Evolutionary conservation across 352 stramenopile genomes (phyloP).

Genomic region (Phytophthora palmivora): DNA sequence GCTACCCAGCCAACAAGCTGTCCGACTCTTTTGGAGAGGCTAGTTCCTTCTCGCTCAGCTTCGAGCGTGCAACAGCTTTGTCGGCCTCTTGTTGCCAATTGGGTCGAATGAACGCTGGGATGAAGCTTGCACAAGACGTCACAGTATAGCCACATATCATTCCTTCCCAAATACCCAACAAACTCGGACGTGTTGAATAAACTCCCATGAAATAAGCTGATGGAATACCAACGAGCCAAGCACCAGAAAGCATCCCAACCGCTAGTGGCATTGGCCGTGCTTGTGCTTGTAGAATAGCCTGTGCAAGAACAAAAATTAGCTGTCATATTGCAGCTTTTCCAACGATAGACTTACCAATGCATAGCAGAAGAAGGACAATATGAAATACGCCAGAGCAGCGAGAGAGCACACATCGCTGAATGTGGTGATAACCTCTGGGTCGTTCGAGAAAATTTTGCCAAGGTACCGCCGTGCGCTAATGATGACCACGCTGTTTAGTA

Average conservation of each 20-base stretch:
- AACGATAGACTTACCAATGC: constrained; percentile 52
- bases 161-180: constrained; percentile 78
- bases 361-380: constrained; percentile 84
- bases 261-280: constrained; percentile 60
- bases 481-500: constrained; percentile 53
- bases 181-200: constrained; percentile 26
- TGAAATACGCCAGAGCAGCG: constrained; percentile 67
- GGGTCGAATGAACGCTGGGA: constrained; percentile 53
- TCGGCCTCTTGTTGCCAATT: constrained; percentile 68
- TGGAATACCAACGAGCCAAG: constrained; percentile 80
- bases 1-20: constrained; percentile 28
- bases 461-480: constrained; percentile 49
- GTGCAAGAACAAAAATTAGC: constrained; percentile 13
- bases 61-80: constrained; percentile 60
- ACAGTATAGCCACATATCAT: constrained; percentile 71
- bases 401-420: constrained; percentile 67
- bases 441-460: constrained; percentile 75
- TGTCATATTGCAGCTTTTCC: background rate
- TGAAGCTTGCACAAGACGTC: constrained; percentile 69
- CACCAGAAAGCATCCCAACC: constrained; percentile 59
- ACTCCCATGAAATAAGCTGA: constrained; percentile 74
- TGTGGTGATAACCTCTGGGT: constrained; percentile 57
- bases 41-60: constrained; percentile 39
- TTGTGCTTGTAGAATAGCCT: constrained; percentile 75
- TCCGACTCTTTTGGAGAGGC: constrained; percentile 29